Conservation (phyloP, 164 flowering plant genomes). For the Annona cherimola region DNA sequence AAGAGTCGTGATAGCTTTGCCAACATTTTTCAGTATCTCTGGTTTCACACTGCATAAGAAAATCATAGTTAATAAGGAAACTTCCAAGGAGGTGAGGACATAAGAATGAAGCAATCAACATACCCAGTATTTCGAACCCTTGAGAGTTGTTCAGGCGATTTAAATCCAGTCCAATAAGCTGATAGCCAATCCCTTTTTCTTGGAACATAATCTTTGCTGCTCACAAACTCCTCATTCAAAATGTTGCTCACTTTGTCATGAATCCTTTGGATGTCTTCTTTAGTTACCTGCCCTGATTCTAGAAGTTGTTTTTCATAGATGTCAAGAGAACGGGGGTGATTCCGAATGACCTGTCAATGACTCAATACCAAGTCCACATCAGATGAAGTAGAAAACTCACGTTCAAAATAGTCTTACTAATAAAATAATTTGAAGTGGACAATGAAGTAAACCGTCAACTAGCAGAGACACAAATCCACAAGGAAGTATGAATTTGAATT, state of each 20-base stretch:
- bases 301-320: conserved; percentile 76
- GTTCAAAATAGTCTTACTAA: not conserved
- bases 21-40: conserved; percentile 89
- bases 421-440: not conserved
- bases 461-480: not conserved
- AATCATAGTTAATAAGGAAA: not conserved
- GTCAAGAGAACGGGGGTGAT: conserved; percentile 79
- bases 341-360: conserved; percentile 69
- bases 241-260: conserved; percentile 64
- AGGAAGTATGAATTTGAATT: not conserved
- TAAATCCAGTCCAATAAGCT: conserved; percentile 91
- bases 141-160: conserved; percentile 95
- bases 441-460: not conserved
- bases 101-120: not conserved
- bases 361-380: conserved; percentile 13
- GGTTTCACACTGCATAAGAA: conserved; percentile 74
- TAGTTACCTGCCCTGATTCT: conserved; percentile 63
- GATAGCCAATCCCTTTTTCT: conserved; percentile 87
- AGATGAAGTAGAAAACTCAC: not conserved
- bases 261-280: conserved; percentile 67
- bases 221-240: conserved; percentile 78
- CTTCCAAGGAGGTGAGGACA: not conserved
- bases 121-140: conserved; percentile 96
- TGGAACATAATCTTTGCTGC: conserved; percentile 88
- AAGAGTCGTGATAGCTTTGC: conserved; percentile 80